Conservation (phyloP, 2,329 filamentous ascomycete genomes). For the Delphinella strobiligena region DNA sequence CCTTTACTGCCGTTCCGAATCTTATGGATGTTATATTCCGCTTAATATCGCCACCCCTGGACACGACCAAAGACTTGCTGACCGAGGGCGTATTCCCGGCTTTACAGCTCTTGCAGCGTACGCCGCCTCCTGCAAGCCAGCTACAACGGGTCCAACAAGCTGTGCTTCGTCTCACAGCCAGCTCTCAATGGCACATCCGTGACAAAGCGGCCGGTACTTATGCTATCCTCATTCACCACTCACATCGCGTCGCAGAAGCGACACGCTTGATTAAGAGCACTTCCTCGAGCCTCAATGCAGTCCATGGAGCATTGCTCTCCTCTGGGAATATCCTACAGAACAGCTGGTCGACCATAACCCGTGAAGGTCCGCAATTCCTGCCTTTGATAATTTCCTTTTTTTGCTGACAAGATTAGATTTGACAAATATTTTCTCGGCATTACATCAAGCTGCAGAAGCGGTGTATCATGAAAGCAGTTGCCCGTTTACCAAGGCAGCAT, state of each 20-base stretch:
- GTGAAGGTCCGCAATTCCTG: constrained; percentile 1
- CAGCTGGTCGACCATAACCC: neutral
- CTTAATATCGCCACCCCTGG: constrained; percentile 34
- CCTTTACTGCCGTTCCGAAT: constrained; percentile 57
- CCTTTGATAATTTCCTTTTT: neutral
- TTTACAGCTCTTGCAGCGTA: constrained; percentile 66
- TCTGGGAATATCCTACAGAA: constrained; percentile 14
- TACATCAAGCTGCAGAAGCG: constrained; percentile 4
- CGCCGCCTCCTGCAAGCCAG: constrained; percentile 49
- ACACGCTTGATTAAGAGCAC: constrained; percentile 1
- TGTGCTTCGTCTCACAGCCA: constrained; percentile 53
- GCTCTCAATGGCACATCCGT: constrained; percentile 66
- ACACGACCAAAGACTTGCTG: neutral
- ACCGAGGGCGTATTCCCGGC: constrained; percentile 54
- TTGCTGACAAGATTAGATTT: neutral
- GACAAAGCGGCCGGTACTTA: constrained; percentile 69
- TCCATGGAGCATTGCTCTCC: constrained; percentile 22
- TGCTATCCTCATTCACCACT: constrained; percentile 20
- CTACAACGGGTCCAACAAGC: constrained; percentile 43
- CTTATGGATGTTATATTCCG: constrained; percentile 52
- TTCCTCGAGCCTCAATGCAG: constrained; percentile 15
- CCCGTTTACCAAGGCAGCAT: constrained; percentile 22
- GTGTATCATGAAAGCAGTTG: constrained; percentile 15
- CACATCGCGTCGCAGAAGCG: constrained; percentile 8
- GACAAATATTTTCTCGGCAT: neutral